Conservation (phyloP, 2,329 filamentous ascomycete species). For the Fusarium dimerum region DNA sequence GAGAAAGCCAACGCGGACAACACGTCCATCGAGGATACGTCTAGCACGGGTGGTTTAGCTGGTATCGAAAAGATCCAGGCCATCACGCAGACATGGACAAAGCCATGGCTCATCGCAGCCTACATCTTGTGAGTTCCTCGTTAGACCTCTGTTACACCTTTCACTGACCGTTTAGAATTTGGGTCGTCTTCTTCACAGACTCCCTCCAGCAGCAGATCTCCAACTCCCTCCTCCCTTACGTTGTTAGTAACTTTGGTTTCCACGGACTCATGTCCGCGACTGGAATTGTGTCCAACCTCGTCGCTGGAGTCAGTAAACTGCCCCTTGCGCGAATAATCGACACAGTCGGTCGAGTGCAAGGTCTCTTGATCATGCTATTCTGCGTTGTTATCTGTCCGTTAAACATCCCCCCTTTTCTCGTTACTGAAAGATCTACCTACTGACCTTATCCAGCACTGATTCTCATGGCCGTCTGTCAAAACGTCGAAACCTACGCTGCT, state of each 20-base stretch:
- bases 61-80: conserved; percentile 39
- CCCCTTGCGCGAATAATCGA: conserved; percentile 63
- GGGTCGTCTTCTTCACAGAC: conserved; percentile 42
- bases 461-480: conserved; percentile 52
- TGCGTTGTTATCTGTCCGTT: conserved; percentile 3
- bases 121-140: conserved; percentile 27
- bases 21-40: conserved; percentile 1
- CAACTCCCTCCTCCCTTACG: conserved; percentile 14
- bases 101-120: conserved; percentile 34
- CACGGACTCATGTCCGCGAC: conserved; percentile 51
- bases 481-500: conserved; percentile 43
- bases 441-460: conserved; percentile 40
- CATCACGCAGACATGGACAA: conserved; percentile 38
- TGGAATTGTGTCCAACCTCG: conserved; percentile 41
- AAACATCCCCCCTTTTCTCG: no score
- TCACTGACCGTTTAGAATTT: conserved; percentile 31
- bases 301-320: conserved; percentile 55
- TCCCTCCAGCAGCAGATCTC: conserved; percentile 31
- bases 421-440: neutral
- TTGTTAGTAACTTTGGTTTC: conserved; percentile 43
- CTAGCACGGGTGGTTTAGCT: conserved; percentile 3
- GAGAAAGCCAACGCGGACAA: neutral
- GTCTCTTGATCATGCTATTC: conserved; percentile 44
- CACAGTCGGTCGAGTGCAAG: conserved; percentile 63
- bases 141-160: no score